Conservation (phyloP, 208 protist genomes). For the Phytomonas sp. region DNA sequence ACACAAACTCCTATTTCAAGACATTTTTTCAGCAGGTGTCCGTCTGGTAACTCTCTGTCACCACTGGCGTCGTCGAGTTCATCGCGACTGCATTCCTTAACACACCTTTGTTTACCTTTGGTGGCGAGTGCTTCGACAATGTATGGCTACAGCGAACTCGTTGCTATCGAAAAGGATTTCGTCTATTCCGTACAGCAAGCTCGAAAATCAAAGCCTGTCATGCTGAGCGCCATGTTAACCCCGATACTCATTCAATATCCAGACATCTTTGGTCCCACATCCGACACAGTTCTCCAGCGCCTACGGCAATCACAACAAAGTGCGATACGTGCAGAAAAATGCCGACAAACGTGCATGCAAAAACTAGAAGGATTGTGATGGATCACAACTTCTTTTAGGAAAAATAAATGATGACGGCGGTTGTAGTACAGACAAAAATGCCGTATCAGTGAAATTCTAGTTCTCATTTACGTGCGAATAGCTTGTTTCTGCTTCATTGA, state of each 20-base stretch:
- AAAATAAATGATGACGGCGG: background rate
- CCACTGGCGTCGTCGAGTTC: background rate
- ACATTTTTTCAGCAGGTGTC: background rate
- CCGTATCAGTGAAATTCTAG: background rate
- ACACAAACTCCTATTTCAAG: background rate
- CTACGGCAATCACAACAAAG: conserved; percentile 2
- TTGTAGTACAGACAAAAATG: background rate
- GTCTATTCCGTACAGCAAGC: background rate
- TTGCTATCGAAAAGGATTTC: background rate
- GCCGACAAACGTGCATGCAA: background rate
- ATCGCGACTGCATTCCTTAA: background rate
- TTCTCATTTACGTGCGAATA: background rate
- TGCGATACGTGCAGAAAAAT: background rate
- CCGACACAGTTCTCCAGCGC: background rate
- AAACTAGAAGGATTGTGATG: background rate
- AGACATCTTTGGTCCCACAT: background rate
- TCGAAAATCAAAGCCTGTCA: background rate
- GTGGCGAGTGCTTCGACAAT: background rate
- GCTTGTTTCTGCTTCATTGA: background rate
- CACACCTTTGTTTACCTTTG: background rate
- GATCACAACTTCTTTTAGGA: background rate
- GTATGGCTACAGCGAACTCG: background rate
- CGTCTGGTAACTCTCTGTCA: background rate
- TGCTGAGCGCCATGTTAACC: background rate
- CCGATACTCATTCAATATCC: background rate